Conservation (phyloP, 1,284 basidiomycete species). For the Marasmius sp. region DNA sequence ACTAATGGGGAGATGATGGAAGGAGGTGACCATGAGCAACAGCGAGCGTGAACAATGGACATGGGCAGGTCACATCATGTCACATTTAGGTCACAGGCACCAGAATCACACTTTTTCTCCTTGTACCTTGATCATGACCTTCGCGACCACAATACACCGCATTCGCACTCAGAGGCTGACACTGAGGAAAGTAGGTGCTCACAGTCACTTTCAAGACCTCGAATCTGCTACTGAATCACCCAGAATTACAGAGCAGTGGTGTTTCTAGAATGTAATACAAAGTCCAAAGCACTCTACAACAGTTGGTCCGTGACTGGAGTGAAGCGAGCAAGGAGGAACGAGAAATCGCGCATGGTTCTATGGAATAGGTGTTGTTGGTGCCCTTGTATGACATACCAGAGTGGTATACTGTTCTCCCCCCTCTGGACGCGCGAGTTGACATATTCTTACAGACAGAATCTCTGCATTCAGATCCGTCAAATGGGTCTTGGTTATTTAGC, state of each 20-base stretch:
- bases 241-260: conserved; percentile 48
- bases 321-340: conserved; percentile 78
- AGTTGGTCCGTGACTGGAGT: conserved; percentile 91
- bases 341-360: conserved; percentile 75
- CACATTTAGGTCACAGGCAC: background rate
- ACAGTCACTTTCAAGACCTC: conserved; percentile 1
- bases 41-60: background rate
- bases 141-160: conserved; percentile 19
- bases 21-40: background rate
- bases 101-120: background rate
- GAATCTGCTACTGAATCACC: background rate
- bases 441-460: conserved; percentile 40
- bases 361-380: conserved; percentile 71
- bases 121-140: background rate
- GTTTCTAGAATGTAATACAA: conserved; percentile 81
- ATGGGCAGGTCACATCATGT: background rate
- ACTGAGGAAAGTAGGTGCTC: conserved; percentile 38
- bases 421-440: background rate
- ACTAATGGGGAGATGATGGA: background rate
- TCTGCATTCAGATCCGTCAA: conserved; percentile 85
- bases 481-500: conserved; percentile 85
- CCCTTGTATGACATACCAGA: conserved; percentile 58
- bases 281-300: conserved; percentile 84
- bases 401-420: conserved; percentile 17
- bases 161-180: conserved; percentile 31